Conservation (phyloP, 176 grass and related monocot species). For the Alloteropsis semialata region DNA sequence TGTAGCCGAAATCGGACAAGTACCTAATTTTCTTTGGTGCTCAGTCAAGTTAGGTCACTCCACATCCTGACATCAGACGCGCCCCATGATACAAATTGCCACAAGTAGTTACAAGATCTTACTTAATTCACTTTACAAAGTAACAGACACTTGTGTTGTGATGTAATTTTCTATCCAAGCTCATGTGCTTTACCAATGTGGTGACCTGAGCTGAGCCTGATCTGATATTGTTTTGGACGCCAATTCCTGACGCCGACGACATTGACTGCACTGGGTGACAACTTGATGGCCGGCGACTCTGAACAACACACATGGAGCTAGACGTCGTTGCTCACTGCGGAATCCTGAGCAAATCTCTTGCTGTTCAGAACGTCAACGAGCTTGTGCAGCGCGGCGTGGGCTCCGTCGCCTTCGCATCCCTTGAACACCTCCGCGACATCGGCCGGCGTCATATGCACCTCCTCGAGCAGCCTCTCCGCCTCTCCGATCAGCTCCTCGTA, state of each 20-base stretch:
- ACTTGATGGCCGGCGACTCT: neutral
- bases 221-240: too few relatives aligned
- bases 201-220: too few relatives aligned
- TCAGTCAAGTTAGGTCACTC: slow-evolving; percentile 2
- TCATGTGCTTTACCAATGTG: neutral
- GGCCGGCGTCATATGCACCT: slow-evolving; percentile 56
- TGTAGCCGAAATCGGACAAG: neutral
- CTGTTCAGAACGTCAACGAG: slow-evolving; percentile 32
- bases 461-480: slow-evolving; percentile 40
- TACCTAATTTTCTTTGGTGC: neutral
- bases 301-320: too few relatives aligned
- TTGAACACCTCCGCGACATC: slow-evolving; percentile 73
- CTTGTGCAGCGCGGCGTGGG: slow-evolving; percentile 26
- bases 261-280: neutral
- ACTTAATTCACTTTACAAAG: neutral
- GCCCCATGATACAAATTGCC: neutral
- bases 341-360: too few relatives aligned
- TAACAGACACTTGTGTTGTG: neutral
- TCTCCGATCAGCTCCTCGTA: too few relatives aligned
- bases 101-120: neutral
- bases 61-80: too few relatives aligned
- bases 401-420: slow-evolving; percentile 44
- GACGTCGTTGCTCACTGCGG: neutral
- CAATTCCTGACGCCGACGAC: neutral
- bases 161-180: neutral